Conservation (phyloP, 2,329 filamentous ascomycete genomes). For the Hypocreales sp. region DNA sequence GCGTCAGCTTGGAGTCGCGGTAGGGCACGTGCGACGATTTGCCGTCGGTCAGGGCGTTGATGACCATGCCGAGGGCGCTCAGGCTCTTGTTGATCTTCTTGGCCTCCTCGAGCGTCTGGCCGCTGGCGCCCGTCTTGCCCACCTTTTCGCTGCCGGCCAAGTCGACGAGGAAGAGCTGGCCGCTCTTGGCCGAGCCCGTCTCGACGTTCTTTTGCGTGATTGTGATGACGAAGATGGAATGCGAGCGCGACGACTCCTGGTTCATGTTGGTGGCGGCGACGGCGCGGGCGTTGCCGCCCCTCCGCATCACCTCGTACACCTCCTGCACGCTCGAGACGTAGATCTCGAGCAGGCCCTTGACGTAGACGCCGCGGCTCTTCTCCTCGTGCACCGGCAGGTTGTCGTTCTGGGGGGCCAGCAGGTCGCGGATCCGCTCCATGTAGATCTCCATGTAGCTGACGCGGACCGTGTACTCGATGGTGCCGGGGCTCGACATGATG, state of each 20-base stretch:
- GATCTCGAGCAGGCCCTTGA: constrained; percentile 86
- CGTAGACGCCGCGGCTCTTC: constrained; percentile 89
- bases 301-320: constrained; percentile 92
- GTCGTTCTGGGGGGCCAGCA: constrained; percentile 84
- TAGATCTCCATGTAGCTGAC: constrained; percentile 99
- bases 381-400: constrained; percentile 97
- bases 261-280: constrained; percentile 99
- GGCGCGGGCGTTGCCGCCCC: constrained; percentile 77
- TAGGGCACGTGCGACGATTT: constrained; percentile 96
- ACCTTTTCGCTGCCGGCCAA: constrained; percentile 97
- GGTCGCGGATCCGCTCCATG: constrained; percentile 95
- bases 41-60: constrained; percentile 90
- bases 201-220: constrained; percentile 97
- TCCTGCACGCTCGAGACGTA: constrained; percentile 93
- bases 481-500: constrained; percentile 80
- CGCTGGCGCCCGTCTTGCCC: constrained; percentile 93
- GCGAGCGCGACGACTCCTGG: constrained; percentile 91
- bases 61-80: constrained; percentile 96
- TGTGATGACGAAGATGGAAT: constrained; percentile 95
- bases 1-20: constrained; percentile 92
- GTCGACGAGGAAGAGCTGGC: constrained; percentile 94
- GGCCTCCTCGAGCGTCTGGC: constrained; percentile 91
- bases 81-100: constrained; percentile 99
- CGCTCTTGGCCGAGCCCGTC: constrained; percentile 89
- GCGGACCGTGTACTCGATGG: constrained; percentile 95